Base-by-base conservation (phyloP, 164 flowering plant species). In the Chimonanthus praecox region DNA sequence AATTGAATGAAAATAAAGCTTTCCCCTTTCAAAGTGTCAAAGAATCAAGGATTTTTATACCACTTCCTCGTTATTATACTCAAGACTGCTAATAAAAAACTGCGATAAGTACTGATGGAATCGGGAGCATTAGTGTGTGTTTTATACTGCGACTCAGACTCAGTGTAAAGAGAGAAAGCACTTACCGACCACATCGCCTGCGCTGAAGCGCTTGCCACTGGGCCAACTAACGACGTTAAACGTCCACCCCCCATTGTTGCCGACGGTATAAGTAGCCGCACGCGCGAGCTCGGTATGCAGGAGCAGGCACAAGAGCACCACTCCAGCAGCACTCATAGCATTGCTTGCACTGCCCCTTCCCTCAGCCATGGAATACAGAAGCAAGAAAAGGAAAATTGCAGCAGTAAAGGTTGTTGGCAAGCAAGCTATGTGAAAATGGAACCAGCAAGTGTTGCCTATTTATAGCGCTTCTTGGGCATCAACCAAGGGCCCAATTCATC, bases 281-380 rank as follows among this genome's bases (percentile, higher is more conserved):
- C 75, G 54, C 69, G 77, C 85, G 7, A 70, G 54, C 72, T 80
- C 82, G 5, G 48, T 47, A 15, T 81, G 80, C 15, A 63, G 4
- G 43, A 79, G 50, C 47, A 78, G 54, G 69, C 78, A 43, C 18
- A 15, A 46, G 4, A 77, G 16, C 49, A 79, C 11, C 54, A 60
- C 49, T 10, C 76, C n/a, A 46, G 67, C 72, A 62, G 72, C 3
- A 6, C 46, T 70, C 13, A 68, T 45, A 10, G 70, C 79, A 11
- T 15, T 68, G 47, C 71, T 13, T 76, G 87, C 88, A 84, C 85
- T 86, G 84, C 85, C 84, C 84, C 85, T 84, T 84, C 84, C 84
- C 84, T 73, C 64, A 51, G 72, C 80, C 80, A 71, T 78, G 9
- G 21, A n/a, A 49, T 18, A 13, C 45, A 54, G 9, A 43, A 63